A percentile compares a stretch with the other conserved stretches of the same genome.
phyloP scores from a whole-genome alignment of 1,284 basidiomycete genomes.

The Heterobasidion annosum region DNA sequence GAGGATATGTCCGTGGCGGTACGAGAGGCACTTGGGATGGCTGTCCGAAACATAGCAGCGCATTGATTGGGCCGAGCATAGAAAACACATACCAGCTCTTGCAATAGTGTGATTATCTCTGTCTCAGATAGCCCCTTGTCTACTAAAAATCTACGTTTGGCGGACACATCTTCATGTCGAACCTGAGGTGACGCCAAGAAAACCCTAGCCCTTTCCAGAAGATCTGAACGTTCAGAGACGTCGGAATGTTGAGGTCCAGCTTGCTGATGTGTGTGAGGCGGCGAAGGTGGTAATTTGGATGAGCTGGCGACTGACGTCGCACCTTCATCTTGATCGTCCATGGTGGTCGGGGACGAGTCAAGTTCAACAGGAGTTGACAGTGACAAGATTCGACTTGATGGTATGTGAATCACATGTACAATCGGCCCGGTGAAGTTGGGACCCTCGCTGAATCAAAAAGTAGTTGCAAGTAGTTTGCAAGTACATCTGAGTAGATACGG shows the following conservation, averaged over 20 bases:
- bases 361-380: no score
- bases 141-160: constrained; percentile 55
- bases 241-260: not conserved
- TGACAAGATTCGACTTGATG: no score
- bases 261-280: no score
- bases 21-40: constrained; percentile 42
- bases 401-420: no score
- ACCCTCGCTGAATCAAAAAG: no score
- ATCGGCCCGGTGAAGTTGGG: no score
- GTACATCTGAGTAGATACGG: no score
- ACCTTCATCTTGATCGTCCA: no score
- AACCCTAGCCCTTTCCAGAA: constrained; percentile 49
- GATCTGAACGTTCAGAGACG: constrained; percentile 24
- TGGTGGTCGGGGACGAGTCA: no score
- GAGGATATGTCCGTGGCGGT: constrained; percentile 67
- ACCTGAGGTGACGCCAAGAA: constrained; percentile 64
- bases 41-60: constrained; percentile 20
- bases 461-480: no score
- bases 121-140: constrained; percentile 60
- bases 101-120: constrained; percentile 56
- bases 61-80: constrained; percentile 6
- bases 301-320: no score
- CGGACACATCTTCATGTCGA: constrained; percentile 39
- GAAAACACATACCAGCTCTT: constrained; percentile 37
- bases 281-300: no score